phyloP scores from a whole-genome alignment of 2,329 filamentous ascomycete species.

The Fusarium bulbicola region DNA sequence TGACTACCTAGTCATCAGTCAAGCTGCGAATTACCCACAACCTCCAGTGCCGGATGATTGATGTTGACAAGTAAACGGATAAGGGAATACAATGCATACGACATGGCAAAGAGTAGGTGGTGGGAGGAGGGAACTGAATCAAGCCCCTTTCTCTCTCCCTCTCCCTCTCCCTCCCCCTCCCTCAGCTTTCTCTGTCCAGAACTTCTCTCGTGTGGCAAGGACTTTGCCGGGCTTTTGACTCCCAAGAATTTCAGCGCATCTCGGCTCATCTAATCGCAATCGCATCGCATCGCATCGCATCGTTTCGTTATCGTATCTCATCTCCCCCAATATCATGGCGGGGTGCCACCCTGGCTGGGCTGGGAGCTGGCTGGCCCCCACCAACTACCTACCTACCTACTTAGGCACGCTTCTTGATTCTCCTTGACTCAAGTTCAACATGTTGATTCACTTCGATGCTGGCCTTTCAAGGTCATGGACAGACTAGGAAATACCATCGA shows the following conservation, averaged over 20 bases:
- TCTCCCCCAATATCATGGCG: constrained; percentile 34
- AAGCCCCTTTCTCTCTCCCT: neutral
- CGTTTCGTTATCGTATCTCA: constrained; percentile 34
- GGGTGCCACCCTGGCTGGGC: constrained; percentile 4
- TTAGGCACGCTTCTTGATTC: constrained; percentile 17
- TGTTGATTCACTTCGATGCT: constrained; percentile 6
- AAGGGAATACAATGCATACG: neutral
- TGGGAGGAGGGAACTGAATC: neutral
- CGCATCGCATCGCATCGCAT: constrained; percentile 38
- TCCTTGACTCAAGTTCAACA: neutral
- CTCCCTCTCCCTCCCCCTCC: neutral
- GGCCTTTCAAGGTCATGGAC: neutral
- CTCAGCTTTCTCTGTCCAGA: neutral
- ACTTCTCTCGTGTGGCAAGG: neutral
- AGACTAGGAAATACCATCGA: neutral
- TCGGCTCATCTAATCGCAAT: constrained; percentile 32
- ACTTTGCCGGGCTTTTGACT: neutral
- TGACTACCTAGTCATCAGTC: constrained; percentile 14
- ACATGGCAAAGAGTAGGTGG: neutral
- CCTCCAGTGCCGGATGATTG: constrained; percentile 9
- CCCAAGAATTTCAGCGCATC: neutral
- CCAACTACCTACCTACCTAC: neutral
- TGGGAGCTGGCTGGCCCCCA: constrained; percentile 20
- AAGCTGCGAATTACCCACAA: constrained; percentile 19
- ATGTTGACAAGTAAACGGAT: neutral